Percentiles rank a stretch among this genome's conserved stretches.
These are phyloP conservation scores for Kwoniella botswanensis DNA, from an alignment of 768 basidiomycete genomes.

Conservation along the genomic window DNA sequence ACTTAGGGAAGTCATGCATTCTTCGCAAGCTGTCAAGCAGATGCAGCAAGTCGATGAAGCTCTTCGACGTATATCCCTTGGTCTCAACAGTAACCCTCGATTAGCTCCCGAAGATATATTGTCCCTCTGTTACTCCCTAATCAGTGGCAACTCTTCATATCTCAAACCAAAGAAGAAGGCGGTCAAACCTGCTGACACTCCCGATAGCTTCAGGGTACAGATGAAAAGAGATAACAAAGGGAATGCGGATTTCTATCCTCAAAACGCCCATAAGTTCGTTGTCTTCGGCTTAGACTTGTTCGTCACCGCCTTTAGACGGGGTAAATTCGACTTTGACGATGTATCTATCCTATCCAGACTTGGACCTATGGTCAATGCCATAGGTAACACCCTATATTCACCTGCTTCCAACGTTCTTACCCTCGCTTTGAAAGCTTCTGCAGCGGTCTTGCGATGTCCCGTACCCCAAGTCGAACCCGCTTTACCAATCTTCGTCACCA, in stretches of 20 bases:
- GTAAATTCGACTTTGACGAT: conserved; percentile 83
- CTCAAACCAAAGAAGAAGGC: conserved; percentile 66
- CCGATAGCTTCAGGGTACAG: conserved; percentile 75
- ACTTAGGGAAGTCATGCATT: conserved; percentile 79
- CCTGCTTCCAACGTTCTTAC: conserved; percentile 73
- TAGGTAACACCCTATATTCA: conserved; percentile 92
- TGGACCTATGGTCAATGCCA: conserved; percentile 80
- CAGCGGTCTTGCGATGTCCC: conserved; percentile 82
- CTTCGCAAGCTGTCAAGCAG: conserved; percentile 77
- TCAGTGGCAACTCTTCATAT: conserved; percentile 88
- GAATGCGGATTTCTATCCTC: conserved; percentile 73
- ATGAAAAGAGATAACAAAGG: conserved; percentile 68
- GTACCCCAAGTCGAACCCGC: conserved; percentile 74
- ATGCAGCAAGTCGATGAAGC: conserved; percentile 88
- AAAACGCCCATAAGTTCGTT: conserved; percentile 90
- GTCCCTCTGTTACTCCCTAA: conserved; percentile 81
- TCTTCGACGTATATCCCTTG: conserved; percentile 76
- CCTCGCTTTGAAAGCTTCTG: conserved; percentile 76
- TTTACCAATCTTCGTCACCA: conserved; percentile 79
- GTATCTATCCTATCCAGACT: conserved; percentile 75
- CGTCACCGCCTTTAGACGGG: conserved; percentile 81
- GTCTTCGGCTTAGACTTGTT: conserved; percentile 91
- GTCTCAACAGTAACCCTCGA: conserved; percentile 80
- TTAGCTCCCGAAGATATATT: conserved; percentile 74
- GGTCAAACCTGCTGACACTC: conserved; percentile 55